phyloP scores from a whole-genome alignment of 2,329 filamentous ascomycete genomes.

The Periconia digitata region DNA sequence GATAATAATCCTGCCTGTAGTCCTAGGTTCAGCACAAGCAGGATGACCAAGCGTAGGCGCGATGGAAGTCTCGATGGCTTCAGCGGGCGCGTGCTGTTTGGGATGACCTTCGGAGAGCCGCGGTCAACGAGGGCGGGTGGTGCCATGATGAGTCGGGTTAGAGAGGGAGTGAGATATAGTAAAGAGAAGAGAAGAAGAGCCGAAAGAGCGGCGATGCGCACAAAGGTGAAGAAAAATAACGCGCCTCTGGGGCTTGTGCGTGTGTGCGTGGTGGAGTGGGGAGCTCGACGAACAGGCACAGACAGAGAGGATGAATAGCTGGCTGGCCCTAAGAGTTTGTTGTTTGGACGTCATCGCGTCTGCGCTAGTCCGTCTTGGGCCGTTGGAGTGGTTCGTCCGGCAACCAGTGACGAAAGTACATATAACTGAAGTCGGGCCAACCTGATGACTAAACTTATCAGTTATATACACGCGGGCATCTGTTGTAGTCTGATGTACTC shows the following conservation, averaged over 20 bases:
- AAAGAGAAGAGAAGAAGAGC: not conserved
- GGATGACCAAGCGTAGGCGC: slow-evolving; percentile 44
- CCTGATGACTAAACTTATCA: too few relatives aligned
- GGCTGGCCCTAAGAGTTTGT: slow-evolving; percentile 6
- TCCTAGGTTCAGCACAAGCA: slow-evolving; percentile 58
- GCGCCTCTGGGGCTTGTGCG: slow-evolving; percentile 17
- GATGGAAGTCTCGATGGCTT: slow-evolving; percentile 36
- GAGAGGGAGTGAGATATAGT: not conserved
- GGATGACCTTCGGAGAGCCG: slow-evolving; percentile 27
- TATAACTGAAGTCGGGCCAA: too few relatives aligned
- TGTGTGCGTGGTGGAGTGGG: slow-evolving; percentile 1
- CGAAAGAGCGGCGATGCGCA: slow-evolving; percentile 2
- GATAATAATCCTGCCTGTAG: slow-evolving; percentile 68
- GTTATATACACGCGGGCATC: too few relatives aligned
- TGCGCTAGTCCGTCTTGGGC: not conserved
- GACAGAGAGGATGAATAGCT: not conserved
- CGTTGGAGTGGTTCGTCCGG: not conserved
- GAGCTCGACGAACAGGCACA: not conserved
- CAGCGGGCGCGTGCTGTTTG: slow-evolving; percentile 21
- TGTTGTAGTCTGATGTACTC: too few relatives aligned
- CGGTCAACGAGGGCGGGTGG: slow-evolving; percentile 26
- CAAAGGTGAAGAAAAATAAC: slow-evolving; percentile 3
- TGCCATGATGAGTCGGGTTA: slow-evolving; percentile 24
- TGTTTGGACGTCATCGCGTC: slow-evolving; percentile 13
- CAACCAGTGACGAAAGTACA: too few relatives aligned